Evolutionary conservation across 1,284 basidiomycete genomes (phyloP), one percentile per base, ranked within the genome.

Genomic region (Ustilago sp.): DNA sequence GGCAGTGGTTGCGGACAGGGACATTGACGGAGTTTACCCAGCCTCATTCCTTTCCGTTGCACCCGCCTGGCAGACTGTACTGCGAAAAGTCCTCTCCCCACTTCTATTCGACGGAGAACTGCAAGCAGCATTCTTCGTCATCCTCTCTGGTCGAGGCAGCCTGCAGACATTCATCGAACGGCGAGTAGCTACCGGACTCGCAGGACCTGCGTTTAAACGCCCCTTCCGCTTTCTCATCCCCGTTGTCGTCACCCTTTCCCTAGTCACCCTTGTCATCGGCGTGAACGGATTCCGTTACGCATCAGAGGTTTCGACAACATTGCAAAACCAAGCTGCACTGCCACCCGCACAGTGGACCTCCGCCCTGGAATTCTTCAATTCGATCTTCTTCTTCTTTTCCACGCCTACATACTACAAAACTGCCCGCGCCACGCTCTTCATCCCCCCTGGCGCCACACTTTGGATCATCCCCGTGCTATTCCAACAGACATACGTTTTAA

Each of bases 131-230:
- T 66, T 81, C 39, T 83, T 78, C 61, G 51, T 83, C 58, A 65
- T 83, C 34, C 56, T 83, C 13, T 69, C 73, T 8, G 80, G 75
- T 3, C 60, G 81, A 2, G 71, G 74, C 0, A 59, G 54, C 8
- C 32, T 81, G n/a, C 68, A 77, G 6, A 82, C 81, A 0, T 83
- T 76, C 52, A 50, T 83, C 35, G 81, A 83, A 53, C 54, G 80
- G 3, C 52, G 81, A 6, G 58, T 47, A 4, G 73, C 77, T 1
- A 43, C 67, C n/a, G n/a, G 63, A 2, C 53, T 83, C 1, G 61
- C 81, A 2, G 81, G 80, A 5, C 43, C 78, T 0, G 80, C 77
- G 6, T 80, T 83, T 70, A 77, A 79, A 39, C 61, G 81, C 12
- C 81, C 81, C 0, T 64, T 81, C 54, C 65, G 81, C 11, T 66